These are phyloP conservation scores for Colletotrichum kahawae DNA, from an alignment of 2,329 filamentous ascomycete genomes.

Conservation along the genomic window DNA sequence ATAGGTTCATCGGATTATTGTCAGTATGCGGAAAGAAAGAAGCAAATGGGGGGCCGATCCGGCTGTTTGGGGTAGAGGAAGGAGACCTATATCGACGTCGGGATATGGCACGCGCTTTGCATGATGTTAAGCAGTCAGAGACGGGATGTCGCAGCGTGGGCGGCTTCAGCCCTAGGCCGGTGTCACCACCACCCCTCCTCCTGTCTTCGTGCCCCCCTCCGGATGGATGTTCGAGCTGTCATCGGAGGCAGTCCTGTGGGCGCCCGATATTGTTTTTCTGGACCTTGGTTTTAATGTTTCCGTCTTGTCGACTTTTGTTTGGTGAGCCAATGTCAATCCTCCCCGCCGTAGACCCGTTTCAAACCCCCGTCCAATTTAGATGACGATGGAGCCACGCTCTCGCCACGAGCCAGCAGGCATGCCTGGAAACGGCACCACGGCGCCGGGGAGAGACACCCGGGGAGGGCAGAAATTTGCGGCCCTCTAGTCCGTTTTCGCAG, in stretches of 20 bases:
- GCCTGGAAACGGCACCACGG: conserved; percentile 1
- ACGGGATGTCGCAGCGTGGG: background rate
- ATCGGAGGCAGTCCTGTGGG: background rate
- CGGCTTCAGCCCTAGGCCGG: background rate
- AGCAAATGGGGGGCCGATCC: background rate
- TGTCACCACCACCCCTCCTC: background rate
- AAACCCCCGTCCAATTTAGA: conserved; percentile 9
- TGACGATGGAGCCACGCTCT: conserved; percentile 18
- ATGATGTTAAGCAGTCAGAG: background rate
- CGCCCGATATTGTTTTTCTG: background rate
- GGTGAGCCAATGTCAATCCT: background rate
- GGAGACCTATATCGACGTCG: background rate
- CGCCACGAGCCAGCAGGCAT: conserved; percentile 8
- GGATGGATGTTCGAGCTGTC: background rate
- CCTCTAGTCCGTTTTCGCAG: background rate
- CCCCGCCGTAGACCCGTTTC: conserved; percentile 5
- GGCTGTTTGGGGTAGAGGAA: background rate
- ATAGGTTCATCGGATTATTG: background rate
- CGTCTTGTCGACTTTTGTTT: background rate
- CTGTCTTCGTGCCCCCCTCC: background rate
- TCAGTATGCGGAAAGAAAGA: background rate
- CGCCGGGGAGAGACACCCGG: background rate
- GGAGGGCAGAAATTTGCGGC: background rate
- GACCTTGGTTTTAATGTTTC: background rate
- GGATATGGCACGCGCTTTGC: background rate